Evolutionary conservation across 2,329 filamentous ascomycete species (phyloP).

Genomic region (Arthroderma sp.): DNA sequence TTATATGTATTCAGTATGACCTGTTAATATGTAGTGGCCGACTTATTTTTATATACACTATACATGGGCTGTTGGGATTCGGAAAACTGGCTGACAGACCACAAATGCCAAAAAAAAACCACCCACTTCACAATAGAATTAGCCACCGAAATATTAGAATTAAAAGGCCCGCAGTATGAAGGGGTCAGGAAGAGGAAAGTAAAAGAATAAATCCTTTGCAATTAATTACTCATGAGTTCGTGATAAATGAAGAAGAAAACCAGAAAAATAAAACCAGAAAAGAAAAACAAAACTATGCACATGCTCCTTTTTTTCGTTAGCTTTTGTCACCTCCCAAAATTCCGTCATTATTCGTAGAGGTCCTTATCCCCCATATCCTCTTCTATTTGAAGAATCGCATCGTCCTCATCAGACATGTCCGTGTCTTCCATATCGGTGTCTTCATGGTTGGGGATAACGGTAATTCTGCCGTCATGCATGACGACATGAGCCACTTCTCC

Average conservation of each 20-base stretch:
- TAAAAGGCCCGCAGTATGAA: no score
- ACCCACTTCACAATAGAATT: no score
- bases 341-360: conserved; percentile 43
- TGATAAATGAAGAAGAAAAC: neutral
- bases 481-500: conserved; percentile 72
- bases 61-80: no score
- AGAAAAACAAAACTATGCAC: neutral
- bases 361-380: conserved; percentile 46
- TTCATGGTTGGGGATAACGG: conserved; percentile 73
- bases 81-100: no score
- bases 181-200: no score
- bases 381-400: conserved; percentile 59
- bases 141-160: no score
- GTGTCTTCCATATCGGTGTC: conserved; percentile 62
- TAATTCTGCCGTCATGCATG: conserved; percentile 64
- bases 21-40: no score
- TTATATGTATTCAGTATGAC: no score
- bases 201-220: no score
- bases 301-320: neutral
- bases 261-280: neutral
- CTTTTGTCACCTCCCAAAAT: neutral
- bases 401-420: conserved; percentile 55
- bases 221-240: no score
- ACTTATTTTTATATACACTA: no score
- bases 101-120: no score